Evolutionary conservation across 805 yeast genomes (phyloP), one percentile per base, ranked within the genome.

Genomic region (Ascoidea asiatica): DNA sequence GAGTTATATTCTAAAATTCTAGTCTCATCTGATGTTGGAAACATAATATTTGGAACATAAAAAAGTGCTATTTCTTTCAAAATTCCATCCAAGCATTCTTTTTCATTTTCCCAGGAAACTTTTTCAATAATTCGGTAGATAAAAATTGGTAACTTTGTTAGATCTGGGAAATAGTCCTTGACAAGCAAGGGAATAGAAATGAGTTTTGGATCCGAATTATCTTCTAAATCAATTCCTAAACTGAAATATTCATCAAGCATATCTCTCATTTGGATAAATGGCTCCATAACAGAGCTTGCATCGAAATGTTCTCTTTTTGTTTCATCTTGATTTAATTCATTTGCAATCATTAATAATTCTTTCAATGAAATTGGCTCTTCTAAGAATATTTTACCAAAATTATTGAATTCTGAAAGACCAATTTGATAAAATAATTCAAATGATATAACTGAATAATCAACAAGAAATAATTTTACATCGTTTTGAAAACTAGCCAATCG

Each of bases 231-330:
- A 2, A 82, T 51, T 1, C 52, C 60, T 5, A 87, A 67, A 5
- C 72, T 66, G 57, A 89, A 92, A 53, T 92, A 92, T 52, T 89
- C 97, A 4, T 62, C 54, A 38, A 83, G 66, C 97, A 92, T 90
- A 3, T 78, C 87, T 18, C 63, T 64, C 89, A 84, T 82, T 0
- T 58, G 63, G 29, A 58, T 55, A 1, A 77, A 44, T 5, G 50
- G 52, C 4, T 47, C 45, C 0, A 64, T 39, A 0, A 61, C 36
- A 1, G 33, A 50, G 3, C 45, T 47, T 5, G 15, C 8, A 29
- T 29, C 35, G 15, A 29, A 29, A 29, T 15, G 8, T 29, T 29
- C 15, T 49, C 52, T 1, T 15, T 29, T 29, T 47, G 8, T 50
- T 1, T 44, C 42, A 15, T 29, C 29, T 21, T 40, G 43, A 5